A percentile compares a stretch with the other conserved stretches of the same genome.
phyloP scores from a whole-genome alignment of 331 rosid species.

The Spiraea crenata region DNA sequence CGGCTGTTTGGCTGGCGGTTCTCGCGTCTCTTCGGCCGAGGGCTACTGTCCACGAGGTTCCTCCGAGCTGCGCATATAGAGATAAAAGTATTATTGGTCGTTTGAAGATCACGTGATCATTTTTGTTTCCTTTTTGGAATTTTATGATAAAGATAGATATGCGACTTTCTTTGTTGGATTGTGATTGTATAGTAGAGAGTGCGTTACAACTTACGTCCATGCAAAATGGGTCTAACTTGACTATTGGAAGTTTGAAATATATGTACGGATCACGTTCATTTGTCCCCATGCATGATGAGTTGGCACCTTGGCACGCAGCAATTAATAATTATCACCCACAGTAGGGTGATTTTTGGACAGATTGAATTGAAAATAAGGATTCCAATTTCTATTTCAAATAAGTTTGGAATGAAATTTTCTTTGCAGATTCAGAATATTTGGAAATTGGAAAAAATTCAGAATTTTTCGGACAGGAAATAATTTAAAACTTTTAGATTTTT shows the following conservation, averaged over 20 bases:
- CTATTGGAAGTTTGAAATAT: not conserved
- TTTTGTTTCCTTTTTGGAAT: not conserved
- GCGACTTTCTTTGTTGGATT: not conserved
- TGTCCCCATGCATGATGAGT: constrained; percentile 13
- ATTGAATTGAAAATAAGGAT: too few relatives aligned
- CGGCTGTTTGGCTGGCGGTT: constrained; percentile 63
- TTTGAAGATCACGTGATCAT: not conserved
- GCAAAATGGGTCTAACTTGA: not conserved
- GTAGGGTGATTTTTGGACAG: too few relatives aligned
- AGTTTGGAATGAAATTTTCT: too few relatives aligned
- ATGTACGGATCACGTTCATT: constrained; percentile 10
- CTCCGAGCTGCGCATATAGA: constrained; percentile 50
- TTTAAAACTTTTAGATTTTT: too few relatives aligned
- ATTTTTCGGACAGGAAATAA: too few relatives aligned
- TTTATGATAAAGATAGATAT: too few relatives aligned
- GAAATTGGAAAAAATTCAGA: too few relatives aligned
- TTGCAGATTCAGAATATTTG: too few relatives aligned
- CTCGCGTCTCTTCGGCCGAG: constrained; percentile 74
- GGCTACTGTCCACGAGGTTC: constrained; percentile 62
- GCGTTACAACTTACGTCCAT: not conserved
- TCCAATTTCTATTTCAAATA: too few relatives aligned
- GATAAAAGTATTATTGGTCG: not conserved
- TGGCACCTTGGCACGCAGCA: too few relatives aligned
- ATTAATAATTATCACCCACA: too few relatives aligned
- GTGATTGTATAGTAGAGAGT: not conserved